Percentiles rank a stretch among this genome's conserved stretches.
Evolutionary conservation across 768 basidiomycete species (phyloP).

Genomic region (Hygrocybe coccinea): DNA sequence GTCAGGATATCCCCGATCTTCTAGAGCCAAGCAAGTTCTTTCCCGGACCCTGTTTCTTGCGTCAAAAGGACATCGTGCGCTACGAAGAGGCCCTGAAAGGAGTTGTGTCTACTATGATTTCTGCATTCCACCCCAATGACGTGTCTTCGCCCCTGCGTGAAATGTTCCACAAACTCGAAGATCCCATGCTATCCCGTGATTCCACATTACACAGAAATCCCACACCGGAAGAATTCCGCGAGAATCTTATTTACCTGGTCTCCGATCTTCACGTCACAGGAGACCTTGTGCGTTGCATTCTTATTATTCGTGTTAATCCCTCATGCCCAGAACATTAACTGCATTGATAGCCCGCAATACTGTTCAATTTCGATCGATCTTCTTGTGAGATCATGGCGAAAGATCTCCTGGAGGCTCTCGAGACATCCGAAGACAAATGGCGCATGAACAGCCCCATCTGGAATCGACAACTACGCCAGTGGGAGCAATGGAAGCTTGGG

Average conservation of each 20-base stretch:
- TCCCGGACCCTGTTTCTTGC: slow-evolving; percentile 34
- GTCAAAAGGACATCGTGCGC: slow-evolving; percentile 54
- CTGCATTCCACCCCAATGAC: slow-evolving; percentile 33
- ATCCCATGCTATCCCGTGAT: slow-evolving; percentile 21
- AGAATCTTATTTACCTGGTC: slow-evolving; percentile 48
- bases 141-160: slow-evolving; percentile 28
- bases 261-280: slow-evolving; percentile 52
- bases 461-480: slow-evolving; percentile 46
- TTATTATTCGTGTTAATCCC: background rate
- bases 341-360: slow-evolving; percentile 50
- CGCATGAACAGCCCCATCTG: slow-evolving; percentile 41
- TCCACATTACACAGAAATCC: slow-evolving; percentile 31
- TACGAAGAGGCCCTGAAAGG: slow-evolving; percentile 55
- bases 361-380: slow-evolving; percentile 62
- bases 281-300: slow-evolving; percentile 44
- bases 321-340: background rate
- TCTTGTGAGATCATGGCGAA: slow-evolving; percentile 53
- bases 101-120: slow-evolving; percentile 35
- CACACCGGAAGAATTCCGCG: slow-evolving; percentile 24
- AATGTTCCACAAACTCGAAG: slow-evolving; percentile 40
- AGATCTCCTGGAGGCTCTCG: slow-evolving; percentile 33
- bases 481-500: slow-evolving; percentile 44
- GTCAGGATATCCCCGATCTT: slow-evolving; percentile 17
- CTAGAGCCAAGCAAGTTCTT: slow-evolving; percentile 49
- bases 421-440: slow-evolving; percentile 48